A percentile compares a stretch with the other conserved stretches of the same genome.
Evolutionary conservation across 805 yeast genomes (phyloP).

Genomic region (Metschnikowia orientalis): DNA sequence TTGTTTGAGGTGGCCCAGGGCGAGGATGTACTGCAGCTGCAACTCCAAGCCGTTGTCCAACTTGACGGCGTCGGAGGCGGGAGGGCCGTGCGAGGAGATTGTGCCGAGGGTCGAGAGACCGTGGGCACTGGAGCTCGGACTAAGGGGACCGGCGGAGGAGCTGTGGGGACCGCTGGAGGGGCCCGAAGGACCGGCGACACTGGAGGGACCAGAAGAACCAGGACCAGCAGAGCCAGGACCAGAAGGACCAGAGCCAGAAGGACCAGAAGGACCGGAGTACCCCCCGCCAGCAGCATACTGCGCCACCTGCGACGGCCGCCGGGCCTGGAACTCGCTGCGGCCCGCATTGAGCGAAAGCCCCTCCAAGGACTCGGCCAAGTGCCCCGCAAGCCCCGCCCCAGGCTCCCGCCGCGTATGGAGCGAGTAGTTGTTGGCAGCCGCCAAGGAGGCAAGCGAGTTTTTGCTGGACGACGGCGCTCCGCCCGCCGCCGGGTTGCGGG

Average conservation of each 20-base stretch:
- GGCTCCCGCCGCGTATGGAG: conserved; percentile 12
- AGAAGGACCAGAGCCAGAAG: conserved; percentile 8
- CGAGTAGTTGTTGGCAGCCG: conserved; percentile 28
- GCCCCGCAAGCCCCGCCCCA: conserved; percentile 19
- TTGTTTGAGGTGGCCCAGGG: conserved; percentile 53
- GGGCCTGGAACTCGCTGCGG: conserved; percentile 36
- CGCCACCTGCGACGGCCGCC: conserved; percentile 42
- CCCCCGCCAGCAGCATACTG: conserved; percentile 24
- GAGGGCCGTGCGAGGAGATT: neutral
- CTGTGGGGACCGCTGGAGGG: too few species aligned
- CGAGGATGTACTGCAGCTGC: conserved; percentile 51
- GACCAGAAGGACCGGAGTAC: conserved; percentile 8
- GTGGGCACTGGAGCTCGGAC: neutral
- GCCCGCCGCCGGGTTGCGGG: conserved; percentile 23
- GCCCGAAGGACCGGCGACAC: too few species aligned
- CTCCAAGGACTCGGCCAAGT: conserved; percentile 28
- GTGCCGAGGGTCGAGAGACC: too few species aligned
- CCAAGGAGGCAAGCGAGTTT: conserved; percentile 24
- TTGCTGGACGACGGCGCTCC: conserved; percentile 8
- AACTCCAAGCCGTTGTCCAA: conserved; percentile 63
- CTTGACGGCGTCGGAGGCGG: conserved; percentile 21
- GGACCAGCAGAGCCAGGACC: conserved; percentile 1
- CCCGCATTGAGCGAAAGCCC: conserved; percentile 30
- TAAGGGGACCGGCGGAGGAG: too few species aligned
- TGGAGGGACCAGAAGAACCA: conserved; percentile 3